These are phyloP conservation scores for Bidens hawaiensis DNA, from an alignment of 140 eudicot genomes.

Conservation along the genomic window DNA sequence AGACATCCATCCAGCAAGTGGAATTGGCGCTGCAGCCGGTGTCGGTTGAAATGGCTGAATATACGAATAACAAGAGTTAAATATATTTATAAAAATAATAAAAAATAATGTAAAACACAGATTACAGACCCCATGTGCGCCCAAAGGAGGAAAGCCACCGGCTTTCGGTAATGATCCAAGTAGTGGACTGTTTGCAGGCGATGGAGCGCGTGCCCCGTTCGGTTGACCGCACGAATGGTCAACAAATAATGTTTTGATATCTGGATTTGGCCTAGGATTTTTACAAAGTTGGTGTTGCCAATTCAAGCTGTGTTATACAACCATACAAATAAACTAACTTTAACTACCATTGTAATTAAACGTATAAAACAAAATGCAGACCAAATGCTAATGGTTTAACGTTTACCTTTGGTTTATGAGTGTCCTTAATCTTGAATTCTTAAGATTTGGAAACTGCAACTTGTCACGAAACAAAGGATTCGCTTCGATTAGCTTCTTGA, in stretches of 20 bases:
- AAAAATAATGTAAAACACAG: not conserved
- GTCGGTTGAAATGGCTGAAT: conserved; percentile 80
- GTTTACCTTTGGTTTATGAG: conserved; percentile 88
- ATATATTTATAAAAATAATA: not conserved
- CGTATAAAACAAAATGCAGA: not conserved
- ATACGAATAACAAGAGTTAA: conserved; percentile 9
- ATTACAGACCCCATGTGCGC: conserved; percentile 80
- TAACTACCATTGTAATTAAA: conserved; percentile 6
- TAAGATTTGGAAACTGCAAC: conserved; percentile 79
- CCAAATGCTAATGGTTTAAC: not conserved
- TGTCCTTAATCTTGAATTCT: conserved; percentile 82
- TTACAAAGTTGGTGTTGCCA: conserved; percentile 98
- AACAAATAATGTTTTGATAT: conserved; percentile 84
- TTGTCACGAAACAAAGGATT: conserved; percentile 91
- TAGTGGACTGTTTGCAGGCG: conserved; percentile 80
- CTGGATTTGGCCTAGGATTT: conserved; percentile 94
- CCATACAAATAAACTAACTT: no score
- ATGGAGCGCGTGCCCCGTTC: conserved; percentile 88
- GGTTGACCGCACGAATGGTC: conserved; percentile 97
- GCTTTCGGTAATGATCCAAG: conserved; percentile 83
- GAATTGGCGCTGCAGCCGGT: conserved; percentile 63
- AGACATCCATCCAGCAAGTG: conserved; percentile 97
- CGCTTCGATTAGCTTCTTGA: conserved; percentile 90
- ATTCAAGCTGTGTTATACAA: conserved; percentile 60
- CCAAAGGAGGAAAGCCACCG: conserved; percentile 88